A percentile compares a stretch with the other conserved stretches of the same genome.
Evolutionary conservation across 2,329 filamentous ascomycete genomes (phyloP).

Genomic region (Diaporthe amygdali): DNA sequence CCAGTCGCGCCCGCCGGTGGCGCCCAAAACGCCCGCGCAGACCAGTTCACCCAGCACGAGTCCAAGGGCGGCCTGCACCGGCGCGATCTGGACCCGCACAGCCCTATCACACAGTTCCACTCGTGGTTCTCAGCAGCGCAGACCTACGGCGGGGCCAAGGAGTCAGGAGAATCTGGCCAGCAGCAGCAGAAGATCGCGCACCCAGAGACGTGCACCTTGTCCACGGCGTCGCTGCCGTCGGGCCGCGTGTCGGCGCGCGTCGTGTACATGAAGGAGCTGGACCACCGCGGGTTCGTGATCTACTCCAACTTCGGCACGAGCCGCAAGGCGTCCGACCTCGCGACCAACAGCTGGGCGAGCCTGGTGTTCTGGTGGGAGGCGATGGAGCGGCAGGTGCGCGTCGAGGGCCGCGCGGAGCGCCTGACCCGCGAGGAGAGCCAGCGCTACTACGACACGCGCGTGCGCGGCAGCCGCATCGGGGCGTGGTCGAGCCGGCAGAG

Average conservation of each 20-base stretch:
- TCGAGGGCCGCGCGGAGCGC: slow-evolving; percentile 78
- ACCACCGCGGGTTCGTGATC: slow-evolving; percentile 81
- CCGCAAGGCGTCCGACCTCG: slow-evolving; percentile 70
- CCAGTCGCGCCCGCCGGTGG: slow-evolving; percentile 69
- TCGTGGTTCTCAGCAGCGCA: slow-evolving; percentile 83
- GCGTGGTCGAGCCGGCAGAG: slow-evolving; percentile 96
- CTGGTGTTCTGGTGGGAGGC: slow-evolving; percentile 91
- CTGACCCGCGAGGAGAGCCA: slow-evolving; percentile 75
- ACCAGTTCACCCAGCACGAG: slow-evolving; percentile 70
- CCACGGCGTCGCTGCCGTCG: slow-evolving; percentile 82
- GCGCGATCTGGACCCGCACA: slow-evolving; percentile 61
- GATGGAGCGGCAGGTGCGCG: slow-evolving; percentile 86
- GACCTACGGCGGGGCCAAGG: slow-evolving; percentile 31
- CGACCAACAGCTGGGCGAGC: slow-evolving; percentile 76
- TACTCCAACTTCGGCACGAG: slow-evolving; percentile 93
- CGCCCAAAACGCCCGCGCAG: slow-evolving; percentile 66
- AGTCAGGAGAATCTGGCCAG: neutral
- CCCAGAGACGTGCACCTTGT: slow-evolving; percentile 87
- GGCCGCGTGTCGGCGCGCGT: slow-evolving; percentile 84
- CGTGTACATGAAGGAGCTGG: slow-evolving; percentile 96
- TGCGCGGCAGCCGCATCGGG: slow-evolving; percentile 82
- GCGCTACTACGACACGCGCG: slow-evolving; percentile 69
- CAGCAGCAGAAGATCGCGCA: slow-evolving; percentile 63
- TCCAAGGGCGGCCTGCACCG: slow-evolving; percentile 61
- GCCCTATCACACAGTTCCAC: slow-evolving; percentile 86